phyloP scores from a whole-genome alignment of 495 filamentous ascomycete genomes.

The Gamarada debralockiae region DNA sequence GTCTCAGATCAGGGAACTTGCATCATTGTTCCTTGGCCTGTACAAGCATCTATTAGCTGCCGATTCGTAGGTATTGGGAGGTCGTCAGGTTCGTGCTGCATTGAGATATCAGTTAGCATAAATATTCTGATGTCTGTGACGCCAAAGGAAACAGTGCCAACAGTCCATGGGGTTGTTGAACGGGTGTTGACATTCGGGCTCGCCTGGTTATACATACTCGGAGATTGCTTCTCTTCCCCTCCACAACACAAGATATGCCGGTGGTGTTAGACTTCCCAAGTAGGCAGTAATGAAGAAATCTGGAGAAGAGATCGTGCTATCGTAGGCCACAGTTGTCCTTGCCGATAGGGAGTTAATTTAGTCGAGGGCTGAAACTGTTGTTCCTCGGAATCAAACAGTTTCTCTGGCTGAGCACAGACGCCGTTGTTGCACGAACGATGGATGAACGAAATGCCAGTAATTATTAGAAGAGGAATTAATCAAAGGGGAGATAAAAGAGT shows the following conservation, averaged over 20 bases:
- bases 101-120: conserved; percentile 13
- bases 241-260: neutral
- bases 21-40: conserved; percentile 14
- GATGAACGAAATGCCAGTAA: neutral
- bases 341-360: conserved; percentile 8
- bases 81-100: neutral
- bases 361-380: conserved; percentile 20
- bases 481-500: neutral
- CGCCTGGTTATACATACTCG: conserved; percentile 2
- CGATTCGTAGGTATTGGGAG: neutral
- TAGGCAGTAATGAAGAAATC: conserved; percentile 2
- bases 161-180: neutral
- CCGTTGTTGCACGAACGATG: neutral
- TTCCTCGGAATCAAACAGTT: conserved; percentile 14
- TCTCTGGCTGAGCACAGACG: neutral
- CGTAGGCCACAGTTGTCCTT: conserved; percentile 2
- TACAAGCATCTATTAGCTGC: neutral
- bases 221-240: conserved; percentile 4
- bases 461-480: neutral
- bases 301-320: conserved; percentile 8
- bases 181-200: neutral
- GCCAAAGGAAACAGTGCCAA: conserved; percentile 1
- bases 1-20: conserved; percentile 12
- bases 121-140: conserved; percentile 17
- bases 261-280: neutral